Conservation (phyloP, 2,329 filamentous ascomycete genomes). For the Tolypocladium pustulatum region DNA sequence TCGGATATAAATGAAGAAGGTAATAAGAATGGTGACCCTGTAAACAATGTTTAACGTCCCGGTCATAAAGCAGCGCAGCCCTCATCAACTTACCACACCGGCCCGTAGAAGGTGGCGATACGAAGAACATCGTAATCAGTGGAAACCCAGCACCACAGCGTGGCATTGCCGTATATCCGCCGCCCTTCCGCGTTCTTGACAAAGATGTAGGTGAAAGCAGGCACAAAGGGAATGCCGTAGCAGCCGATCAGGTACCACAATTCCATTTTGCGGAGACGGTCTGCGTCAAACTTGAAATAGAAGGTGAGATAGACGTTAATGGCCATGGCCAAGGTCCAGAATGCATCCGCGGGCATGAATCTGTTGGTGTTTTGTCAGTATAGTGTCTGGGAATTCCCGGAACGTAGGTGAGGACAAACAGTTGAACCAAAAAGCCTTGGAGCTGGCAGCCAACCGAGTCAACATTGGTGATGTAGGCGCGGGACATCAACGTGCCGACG, state of each 20-base stretch:
- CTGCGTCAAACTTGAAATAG: slow-evolving; percentile 60
- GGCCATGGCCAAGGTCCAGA: slow-evolving; percentile 75
- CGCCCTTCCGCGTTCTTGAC: slow-evolving; percentile 39
- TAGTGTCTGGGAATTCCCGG: neutral
- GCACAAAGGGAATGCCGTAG: slow-evolving; percentile 63
- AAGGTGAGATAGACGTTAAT: slow-evolving; percentile 77
- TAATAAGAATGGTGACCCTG: slow-evolving; percentile 51
- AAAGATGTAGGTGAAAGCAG: slow-evolving; percentile 58
- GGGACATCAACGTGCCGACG: slow-evolving; percentile 64
- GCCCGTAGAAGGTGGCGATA: slow-evolving; percentile 64
- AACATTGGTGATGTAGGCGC: slow-evolving; percentile 41
- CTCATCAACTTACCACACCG: slow-evolving; percentile 46
- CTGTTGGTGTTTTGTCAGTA: slow-evolving; percentile 26
- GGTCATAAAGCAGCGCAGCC: neutral
- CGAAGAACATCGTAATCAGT: slow-evolving; percentile 59
- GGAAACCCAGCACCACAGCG: slow-evolving; percentile 73
- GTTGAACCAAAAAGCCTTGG: slow-evolving; percentile 73
- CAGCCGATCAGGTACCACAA: slow-evolving; percentile 58
- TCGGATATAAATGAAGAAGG: slow-evolving; percentile 54
- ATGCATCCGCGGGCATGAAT: slow-evolving; percentile 68
- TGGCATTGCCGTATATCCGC: slow-evolving; percentile 63
- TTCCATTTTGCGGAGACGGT: slow-evolving; percentile 55
- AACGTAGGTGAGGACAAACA: slow-evolving; percentile 39
- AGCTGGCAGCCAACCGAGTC: slow-evolving; percentile 52
- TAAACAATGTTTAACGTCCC: slow-evolving; percentile 5